phyloP scores from a whole-genome alignment of 2,329 filamentous ascomycete species.

The Hymenoscyphus occultus region DNA sequence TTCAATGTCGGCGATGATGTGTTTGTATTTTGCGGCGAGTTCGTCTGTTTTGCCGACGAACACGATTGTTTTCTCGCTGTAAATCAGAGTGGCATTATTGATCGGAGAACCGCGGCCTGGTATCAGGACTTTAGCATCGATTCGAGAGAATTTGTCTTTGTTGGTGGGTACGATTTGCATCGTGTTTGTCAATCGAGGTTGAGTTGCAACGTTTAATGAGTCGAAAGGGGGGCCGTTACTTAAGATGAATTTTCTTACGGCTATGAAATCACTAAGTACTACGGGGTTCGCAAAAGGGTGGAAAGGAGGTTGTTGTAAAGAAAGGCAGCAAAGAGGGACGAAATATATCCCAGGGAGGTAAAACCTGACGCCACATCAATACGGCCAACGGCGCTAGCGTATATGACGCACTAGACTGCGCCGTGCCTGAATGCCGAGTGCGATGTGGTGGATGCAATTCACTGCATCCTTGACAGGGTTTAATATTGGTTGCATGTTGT shows the following conservation, averaged over 20 bases:
- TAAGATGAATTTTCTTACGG: background rate
- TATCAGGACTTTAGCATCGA: conserved; percentile 39
- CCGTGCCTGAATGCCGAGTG: background rate
- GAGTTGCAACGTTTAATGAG: too few relatives aligned
- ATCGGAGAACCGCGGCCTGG: conserved; percentile 45
- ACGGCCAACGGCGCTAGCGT: background rate
- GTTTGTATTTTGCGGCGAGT: conserved; percentile 36
- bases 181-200: background rate
- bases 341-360: background rate
- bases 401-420: background rate
- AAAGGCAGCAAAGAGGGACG: too few relatives aligned
- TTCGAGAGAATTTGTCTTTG: background rate
- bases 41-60: conserved; percentile 38
- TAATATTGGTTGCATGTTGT: background rate
- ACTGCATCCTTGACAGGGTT: background rate
- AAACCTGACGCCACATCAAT: background rate
- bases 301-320: background rate
- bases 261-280: background rate
- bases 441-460: background rate
- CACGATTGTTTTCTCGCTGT: conserved; percentile 40
- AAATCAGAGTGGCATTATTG: conserved; percentile 39
- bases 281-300: background rate
- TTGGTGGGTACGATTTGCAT: background rate
- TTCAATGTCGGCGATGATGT: conserved; percentile 4
- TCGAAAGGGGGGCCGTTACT: too few relatives aligned